Evolutionary conservation across 352 stramenopile species (phyloP).

Genomic region (Pythium vanterpoolii): DNA sequence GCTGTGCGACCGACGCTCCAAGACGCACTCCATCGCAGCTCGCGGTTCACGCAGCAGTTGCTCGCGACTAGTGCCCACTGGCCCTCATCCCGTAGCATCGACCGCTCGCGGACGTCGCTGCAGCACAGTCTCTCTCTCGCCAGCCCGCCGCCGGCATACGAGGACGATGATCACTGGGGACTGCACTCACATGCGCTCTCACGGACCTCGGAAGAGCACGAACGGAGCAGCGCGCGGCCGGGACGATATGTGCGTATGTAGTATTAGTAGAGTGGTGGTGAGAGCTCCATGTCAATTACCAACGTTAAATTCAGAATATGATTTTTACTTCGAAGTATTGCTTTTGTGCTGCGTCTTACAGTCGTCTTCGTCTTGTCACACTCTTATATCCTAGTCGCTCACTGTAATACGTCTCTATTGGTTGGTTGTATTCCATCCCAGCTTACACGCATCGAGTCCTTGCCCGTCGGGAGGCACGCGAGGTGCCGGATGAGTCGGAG

Average conservation of each 20-base stretch:
- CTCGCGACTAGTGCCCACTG: background rate
- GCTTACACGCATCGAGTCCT: too few species aligned
- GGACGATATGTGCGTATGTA: background rate
- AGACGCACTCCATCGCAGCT: slow-evolving; percentile 1
- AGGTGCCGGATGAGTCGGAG: too few species aligned
- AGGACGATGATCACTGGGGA: background rate
- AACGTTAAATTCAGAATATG: too few species aligned
- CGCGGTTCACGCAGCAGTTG: slow-evolving; percentile 6
- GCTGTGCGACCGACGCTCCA: slow-evolving; percentile 10
- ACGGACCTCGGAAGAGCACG: background rate
- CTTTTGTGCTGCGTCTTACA: too few species aligned
- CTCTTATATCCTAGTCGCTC: too few species aligned
- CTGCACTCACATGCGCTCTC: background rate
- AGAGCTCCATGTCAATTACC: too few species aligned
- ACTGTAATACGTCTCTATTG: too few species aligned
- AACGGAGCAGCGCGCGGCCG: background rate
- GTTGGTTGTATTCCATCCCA: too few species aligned
- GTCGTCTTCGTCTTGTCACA: too few species aligned
- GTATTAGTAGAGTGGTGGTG: too few species aligned
- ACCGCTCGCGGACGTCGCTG: background rate
- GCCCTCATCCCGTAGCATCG: background rate
- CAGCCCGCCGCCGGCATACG: background rate
- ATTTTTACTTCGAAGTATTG: too few species aligned
- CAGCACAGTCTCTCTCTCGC: background rate
- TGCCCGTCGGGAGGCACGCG: too few species aligned